These are phyloP conservation scores for Candida manassasensis DNA, from an alignment of 805 yeast species.

Conservation along the genomic window DNA sequence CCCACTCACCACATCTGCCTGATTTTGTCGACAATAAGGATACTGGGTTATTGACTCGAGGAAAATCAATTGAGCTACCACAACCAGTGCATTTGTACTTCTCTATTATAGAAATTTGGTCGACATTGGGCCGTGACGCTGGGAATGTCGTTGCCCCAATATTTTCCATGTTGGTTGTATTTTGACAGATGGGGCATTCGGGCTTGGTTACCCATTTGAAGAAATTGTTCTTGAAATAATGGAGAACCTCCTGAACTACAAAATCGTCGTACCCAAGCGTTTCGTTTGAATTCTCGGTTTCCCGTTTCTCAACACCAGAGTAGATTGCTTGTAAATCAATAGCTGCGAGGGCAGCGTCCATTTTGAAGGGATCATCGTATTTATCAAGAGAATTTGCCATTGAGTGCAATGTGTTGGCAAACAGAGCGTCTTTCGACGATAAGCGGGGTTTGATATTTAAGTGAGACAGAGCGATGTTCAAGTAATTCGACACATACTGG, in stretches of 20 bases:
- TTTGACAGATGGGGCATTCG: constrained; percentile 49
- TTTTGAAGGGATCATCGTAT: constrained; percentile 8
- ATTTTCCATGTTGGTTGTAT: constrained; percentile 31
- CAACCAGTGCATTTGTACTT: constrained; percentile 59
- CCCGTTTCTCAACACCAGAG: constrained; percentile 53
- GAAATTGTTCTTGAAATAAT: constrained; percentile 64
- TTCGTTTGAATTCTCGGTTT: constrained; percentile 15
- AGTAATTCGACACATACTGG: background rate
- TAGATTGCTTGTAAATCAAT: constrained; percentile 59
- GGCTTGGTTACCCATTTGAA: constrained; percentile 82
- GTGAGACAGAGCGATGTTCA: background rate
- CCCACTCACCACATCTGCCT: constrained; percentile 97
- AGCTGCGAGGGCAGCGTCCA: constrained; percentile 55
- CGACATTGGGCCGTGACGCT: constrained; percentile 33
- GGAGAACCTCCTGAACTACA: constrained; percentile 28
- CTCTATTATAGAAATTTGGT: constrained; percentile 56
- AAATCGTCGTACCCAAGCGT: constrained; percentile 29
- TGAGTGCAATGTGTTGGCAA: constrained; percentile 1
- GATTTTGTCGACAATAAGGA: constrained; percentile 54
- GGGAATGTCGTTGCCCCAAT: constrained; percentile 28
- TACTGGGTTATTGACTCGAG: constrained; percentile 69
- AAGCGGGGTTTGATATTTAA: background rate
- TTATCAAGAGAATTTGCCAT: constrained; percentile 3
- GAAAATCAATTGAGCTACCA: constrained; percentile 48
- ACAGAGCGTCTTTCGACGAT: constrained; percentile 1